Evolutionary conservation across 345 rosid species (phyloP).

Genomic region (Pistacia atlantica): DNA sequence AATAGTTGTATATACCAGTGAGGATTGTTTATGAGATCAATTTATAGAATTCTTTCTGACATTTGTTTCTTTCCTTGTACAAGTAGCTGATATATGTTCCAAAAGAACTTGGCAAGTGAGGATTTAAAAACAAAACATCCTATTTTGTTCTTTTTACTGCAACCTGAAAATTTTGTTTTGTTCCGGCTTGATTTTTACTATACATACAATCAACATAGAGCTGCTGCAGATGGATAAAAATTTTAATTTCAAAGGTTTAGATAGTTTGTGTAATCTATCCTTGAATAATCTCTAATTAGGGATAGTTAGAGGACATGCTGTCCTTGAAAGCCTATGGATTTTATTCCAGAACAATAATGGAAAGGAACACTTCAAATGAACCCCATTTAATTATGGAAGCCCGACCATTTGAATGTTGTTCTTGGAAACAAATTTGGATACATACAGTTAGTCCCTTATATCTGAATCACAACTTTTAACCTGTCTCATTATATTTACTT

Average conservation of each 20-base stretch:
- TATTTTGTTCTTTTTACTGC: not conserved
- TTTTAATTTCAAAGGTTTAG: not conserved
- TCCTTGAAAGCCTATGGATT: not conserved
- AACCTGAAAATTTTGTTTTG: not conserved
- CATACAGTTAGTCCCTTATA: no score
- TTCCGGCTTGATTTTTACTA: not conserved
- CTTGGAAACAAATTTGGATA: not conserved
- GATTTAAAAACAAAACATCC: not conserved
- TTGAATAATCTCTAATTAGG: not conserved
- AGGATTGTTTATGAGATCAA: not conserved
- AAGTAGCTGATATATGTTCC: constrained; percentile 1
- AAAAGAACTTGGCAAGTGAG: not conserved
- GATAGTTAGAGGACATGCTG: not conserved
- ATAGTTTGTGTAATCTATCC: not conserved
- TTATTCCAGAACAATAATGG: not conserved
- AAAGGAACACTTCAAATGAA: not conserved
- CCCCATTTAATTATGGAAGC: not conserved
- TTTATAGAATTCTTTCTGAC: not conserved
- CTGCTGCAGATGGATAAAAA: not conserved
- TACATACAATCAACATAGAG: not conserved
- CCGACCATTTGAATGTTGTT: not conserved
- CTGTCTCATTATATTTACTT: not conserved
- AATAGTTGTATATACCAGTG: not conserved
- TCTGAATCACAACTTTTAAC: not conserved
- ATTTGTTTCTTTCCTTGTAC: not conserved